Evolutionary conservation across 1,284 basidiomycete species (phyloP), one percentile per base, ranked within the genome.

Genomic region (Rhodotorula sp.): DNA sequence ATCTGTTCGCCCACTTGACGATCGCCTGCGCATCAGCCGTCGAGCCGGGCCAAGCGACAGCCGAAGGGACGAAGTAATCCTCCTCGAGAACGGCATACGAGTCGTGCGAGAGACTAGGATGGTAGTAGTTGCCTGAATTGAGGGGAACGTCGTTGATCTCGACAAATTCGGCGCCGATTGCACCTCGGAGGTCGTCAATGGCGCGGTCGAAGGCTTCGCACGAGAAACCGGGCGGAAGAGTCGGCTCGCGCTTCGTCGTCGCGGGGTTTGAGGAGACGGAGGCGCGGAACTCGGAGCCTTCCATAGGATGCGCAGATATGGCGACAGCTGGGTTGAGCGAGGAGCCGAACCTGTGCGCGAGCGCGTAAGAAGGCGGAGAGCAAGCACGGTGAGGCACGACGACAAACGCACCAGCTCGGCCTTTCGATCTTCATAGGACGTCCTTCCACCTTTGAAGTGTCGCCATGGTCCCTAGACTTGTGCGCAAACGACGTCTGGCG

Each of bases 1-100:
- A 65, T 5, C 70, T 40, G 64, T 77, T 77, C 6, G 74, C 74
- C 40, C 58, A 57, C 31, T 64, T 56, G 44, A 77, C 76, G 28
- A 77, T 64, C 50, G 61, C 59, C 24, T 59, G 55, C 0, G 76
- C 76, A 31, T 77, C 72, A 34, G 67, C 75, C 0, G 71, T 64
- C n/a, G 28, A 54, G 18, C 61, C 63, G 9, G 68, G 68, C 31
- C 37, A 60, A n/a, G 46, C 50, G 28, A 65, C 52, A 26, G 68
- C 68, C 11, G 59, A 65, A 15, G 63, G 34, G 50, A 69, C 64
- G 31, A 65, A 65, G 48, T 69, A 64, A 24, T 69, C 68, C 11
- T 31, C 48, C 7, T 58, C 63, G 37, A 63, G 22, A 30, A 64
- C 51, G 44, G 58, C 18, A 48, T 59, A 66, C 50, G 58, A 34